phyloP scores from a whole-genome alignment of 768 basidiomycete species.

The Russula earlei region DNA sequence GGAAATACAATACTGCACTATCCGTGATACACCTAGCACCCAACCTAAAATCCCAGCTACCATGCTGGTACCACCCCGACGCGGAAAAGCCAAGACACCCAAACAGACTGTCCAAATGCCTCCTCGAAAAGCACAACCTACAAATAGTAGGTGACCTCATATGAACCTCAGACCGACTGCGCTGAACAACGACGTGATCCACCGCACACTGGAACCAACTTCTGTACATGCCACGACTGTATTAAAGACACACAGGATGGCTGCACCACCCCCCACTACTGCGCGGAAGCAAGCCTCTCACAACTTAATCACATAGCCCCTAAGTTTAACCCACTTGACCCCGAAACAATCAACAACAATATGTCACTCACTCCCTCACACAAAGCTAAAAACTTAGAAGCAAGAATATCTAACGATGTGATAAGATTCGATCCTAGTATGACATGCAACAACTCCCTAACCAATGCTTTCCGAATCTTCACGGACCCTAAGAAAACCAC shows the following conservation, averaged over 20 bases:
- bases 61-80: background rate
- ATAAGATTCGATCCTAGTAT: background rate
- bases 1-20: background rate
- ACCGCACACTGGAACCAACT: no score
- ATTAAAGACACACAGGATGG: no score
- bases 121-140: background rate
- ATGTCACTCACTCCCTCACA: background rate
- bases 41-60: background rate
- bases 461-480: background rate
- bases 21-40: background rate
- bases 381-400: background rate
- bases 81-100: rapidly evolving
- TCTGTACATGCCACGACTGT: no score
- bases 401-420: background rate
- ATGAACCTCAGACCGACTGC: background rate
- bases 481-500: background rate
- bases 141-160: background rate
- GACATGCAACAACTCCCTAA: no score
- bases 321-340: background rate
- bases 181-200: no score
- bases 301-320: background rate
- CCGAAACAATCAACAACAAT: no score
- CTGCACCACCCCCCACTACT: background rate
- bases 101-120: background rate
- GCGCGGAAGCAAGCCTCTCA: background rate